Evolutionary conservation across 179 eudicot genomes (phyloP).

Genomic region (Amaranthus tricolor): DNA sequence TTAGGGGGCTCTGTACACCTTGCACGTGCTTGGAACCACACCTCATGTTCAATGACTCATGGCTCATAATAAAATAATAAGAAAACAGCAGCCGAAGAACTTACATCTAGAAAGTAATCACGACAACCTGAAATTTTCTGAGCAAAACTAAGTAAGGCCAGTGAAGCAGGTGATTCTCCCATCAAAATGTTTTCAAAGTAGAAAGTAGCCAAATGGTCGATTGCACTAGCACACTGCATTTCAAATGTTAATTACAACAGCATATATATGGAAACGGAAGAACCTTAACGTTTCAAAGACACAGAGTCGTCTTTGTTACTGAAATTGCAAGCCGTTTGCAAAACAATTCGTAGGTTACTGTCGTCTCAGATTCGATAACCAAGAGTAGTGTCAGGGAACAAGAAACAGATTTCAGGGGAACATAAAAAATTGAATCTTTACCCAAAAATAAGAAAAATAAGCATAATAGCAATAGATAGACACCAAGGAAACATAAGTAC

Average conservation of each 20-base stretch:
- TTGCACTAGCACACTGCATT: slow-evolving; percentile 41
- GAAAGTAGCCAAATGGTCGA: slow-evolving; percentile 43
- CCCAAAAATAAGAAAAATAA: neutral
- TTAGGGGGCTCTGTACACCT: no score
- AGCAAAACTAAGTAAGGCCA: slow-evolving; percentile 29
- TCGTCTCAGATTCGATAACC: neutral
- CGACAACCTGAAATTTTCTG: slow-evolving; percentile 34
- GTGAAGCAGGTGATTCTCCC: slow-evolving; percentile 38
- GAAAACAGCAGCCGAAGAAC: neutral
- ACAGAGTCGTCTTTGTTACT: no score
- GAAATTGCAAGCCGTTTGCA: no score
- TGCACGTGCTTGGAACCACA: no score
- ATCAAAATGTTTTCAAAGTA: slow-evolving; percentile 36
- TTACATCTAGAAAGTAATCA: slow-evolving; percentile 37
- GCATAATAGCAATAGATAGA: no score
- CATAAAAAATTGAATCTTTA: neutral
- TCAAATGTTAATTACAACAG: neutral
- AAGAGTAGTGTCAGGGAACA: neutral
- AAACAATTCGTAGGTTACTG: neutral
- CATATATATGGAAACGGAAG: neutral
- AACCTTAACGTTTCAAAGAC: neutral
- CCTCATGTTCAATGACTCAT: no score
- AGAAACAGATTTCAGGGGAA: neutral
- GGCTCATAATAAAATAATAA: neutral
- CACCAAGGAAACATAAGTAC: neutral